Base-by-base conservation (phyloP, 495 filamentous ascomycete genomes). In the Aspergillus conjunctus region DNA sequence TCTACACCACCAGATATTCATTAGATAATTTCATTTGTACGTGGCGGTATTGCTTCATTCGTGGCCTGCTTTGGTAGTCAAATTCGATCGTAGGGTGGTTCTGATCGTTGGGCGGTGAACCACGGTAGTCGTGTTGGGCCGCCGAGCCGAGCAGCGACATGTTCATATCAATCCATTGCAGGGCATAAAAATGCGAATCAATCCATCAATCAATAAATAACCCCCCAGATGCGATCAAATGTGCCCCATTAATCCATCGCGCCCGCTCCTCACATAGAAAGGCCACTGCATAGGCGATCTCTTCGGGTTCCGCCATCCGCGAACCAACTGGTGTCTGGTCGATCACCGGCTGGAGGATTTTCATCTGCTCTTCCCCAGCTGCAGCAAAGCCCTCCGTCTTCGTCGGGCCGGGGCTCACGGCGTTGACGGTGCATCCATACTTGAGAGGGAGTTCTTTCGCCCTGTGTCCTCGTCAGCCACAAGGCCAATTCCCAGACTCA, bases 241-340 rank as follows among this genome's bases (percentile, higher is more conserved):
- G 66, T 11, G 63, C 52, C 11, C 76, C 76, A 60, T 76, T 77
- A 8, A 78, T 66, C 76, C 76, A 78, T 26, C 76, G 69, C 20
- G 74, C 74, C 54, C 69, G 58, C 18, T 73, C 68, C 58, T 73
- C 66, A 22, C 72, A 73, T 14, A 78, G 52, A 52, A 75, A 71
- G 5, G 49, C 64, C 39, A 79, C 75, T 8, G 73, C 74, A 68
- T 61, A 77, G 0, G 76, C 75, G 60, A 79, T 74, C 62, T 79
- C 76, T 17, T 69, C 73, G 15, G 72, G 67, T 37, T 68, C 62
- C 10, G 56, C 76, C 68, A 79, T 69, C 33, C 76, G 57, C 1
- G 60, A 39, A 3, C 67, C 73, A 14, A 75, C 73, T 3, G 75
- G 75, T 9, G 76, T 79, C 41, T 70, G 59, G 31, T 76, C 72